Percentiles rank a stretch among this genome's conserved stretches.
Conservation (phyloP, 108 stramenopile genomes). For the Cyclotella kingstonii region DNA sequence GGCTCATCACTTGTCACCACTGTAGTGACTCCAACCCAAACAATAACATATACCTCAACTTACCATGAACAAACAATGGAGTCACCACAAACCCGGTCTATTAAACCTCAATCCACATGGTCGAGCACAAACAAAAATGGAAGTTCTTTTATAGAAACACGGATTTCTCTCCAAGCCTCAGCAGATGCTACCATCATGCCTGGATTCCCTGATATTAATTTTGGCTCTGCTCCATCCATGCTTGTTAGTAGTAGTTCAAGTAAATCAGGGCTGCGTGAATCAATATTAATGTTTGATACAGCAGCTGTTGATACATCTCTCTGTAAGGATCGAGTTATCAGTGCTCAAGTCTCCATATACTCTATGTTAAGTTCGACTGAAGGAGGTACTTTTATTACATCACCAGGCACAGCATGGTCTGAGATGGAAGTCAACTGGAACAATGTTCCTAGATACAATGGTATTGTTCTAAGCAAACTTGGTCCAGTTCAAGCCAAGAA, state of each 20-base stretch:
- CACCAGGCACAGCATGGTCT: constrained; percentile 19
- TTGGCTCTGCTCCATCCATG: constrained; percentile 15
- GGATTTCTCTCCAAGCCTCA: constrained; percentile 8
- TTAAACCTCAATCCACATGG: neutral
- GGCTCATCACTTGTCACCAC: constrained; percentile 13
- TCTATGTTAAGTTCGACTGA: constrained; percentile 12
- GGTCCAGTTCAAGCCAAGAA: constrained; percentile 14
- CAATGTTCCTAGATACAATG: constrained; percentile 18
- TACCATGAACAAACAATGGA: neutral
- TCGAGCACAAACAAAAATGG: neutral
- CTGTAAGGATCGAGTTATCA: constrained; percentile 13
- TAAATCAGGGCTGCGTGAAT: constrained; percentile 14
- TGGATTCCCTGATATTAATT: constrained; percentile 29
- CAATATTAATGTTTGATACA: constrained; percentile 25
- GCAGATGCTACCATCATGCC: constrained; percentile 28
- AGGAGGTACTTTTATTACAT: constrained; percentile 25
- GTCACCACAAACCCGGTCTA: neutral
- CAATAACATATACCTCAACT: constrained; percentile 19
- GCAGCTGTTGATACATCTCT: constrained; percentile 20
- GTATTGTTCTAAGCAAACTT: constrained; percentile 20
- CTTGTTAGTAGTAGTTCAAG: constrained; percentile 28
- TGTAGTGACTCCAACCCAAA: constrained; percentile 5
- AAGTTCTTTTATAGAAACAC: constrained; percentile 6
- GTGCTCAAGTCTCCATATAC: constrained; percentile 19
- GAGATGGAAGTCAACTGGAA: constrained; percentile 29